Conservation (phyloP, 148 eudicot species). For the Suaeda aralocaspica region DNA sequence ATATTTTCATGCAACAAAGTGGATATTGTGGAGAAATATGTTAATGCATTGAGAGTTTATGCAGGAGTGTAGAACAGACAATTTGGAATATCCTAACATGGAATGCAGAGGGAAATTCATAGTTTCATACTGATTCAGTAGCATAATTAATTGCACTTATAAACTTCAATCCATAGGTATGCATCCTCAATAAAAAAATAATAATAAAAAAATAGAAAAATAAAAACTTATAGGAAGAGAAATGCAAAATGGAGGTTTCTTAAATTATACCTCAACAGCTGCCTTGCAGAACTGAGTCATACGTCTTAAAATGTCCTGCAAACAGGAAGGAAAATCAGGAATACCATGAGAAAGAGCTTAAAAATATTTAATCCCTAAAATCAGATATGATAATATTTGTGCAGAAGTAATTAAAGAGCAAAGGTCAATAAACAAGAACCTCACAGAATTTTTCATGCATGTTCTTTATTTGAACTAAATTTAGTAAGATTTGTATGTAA, state of each 20-base stretch:
- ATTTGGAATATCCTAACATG: neutral
- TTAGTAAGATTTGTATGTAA: neutral
- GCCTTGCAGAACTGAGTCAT: conserved; percentile 96
- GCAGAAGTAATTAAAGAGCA: too few relatives aligned
- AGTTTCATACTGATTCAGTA: neutral
- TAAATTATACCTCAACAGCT: conserved; percentile 79
- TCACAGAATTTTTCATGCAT: too few relatives aligned
- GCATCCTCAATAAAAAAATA: neutral
- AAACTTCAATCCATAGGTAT: neutral
- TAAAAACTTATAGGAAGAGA: neutral
- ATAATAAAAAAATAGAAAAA: neutral
- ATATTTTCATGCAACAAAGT: too few relatives aligned
- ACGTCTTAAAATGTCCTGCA: conserved; percentile 89
- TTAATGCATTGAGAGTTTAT: neutral
- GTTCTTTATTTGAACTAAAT: too few relatives aligned
- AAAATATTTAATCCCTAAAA: too few relatives aligned
- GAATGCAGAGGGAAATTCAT: neutral
- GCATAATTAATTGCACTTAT: neutral
- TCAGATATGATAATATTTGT: too few relatives aligned
- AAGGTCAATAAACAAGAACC: too few relatives aligned
- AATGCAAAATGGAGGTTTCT: neutral
- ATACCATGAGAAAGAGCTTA: neutral
- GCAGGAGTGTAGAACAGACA: neutral
- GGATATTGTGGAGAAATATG: too few relatives aligned
- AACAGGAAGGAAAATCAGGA: neutral